These are phyloP conservation scores for Komagataella kurtzmanii DNA, from an alignment of 805 yeast genomes.

Conservation along the genomic window DNA sequence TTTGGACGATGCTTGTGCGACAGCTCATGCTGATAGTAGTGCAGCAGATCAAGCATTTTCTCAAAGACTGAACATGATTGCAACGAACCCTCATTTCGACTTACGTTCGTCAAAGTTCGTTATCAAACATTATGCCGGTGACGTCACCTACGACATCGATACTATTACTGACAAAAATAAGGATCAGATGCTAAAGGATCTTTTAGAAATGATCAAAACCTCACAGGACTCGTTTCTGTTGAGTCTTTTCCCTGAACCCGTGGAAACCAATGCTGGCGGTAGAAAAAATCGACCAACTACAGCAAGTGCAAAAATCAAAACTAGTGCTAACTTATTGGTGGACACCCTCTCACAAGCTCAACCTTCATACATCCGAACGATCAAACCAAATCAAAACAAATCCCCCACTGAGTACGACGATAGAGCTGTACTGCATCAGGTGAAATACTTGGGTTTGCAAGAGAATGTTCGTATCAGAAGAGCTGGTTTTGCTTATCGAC, in stretches of 20 bases:
- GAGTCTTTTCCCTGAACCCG: constrained; percentile 47
- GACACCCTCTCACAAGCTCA: constrained; percentile 82
- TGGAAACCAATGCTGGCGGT: constrained; percentile 40
- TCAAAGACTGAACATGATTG: constrained; percentile 77
- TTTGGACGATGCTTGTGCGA: constrained; percentile 91
- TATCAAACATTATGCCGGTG: constrained; percentile 96
- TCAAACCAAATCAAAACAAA: constrained; percentile 90
- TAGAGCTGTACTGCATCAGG: constrained; percentile 85
- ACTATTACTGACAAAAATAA: constrained; percentile 96
- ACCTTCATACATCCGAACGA: constrained; percentile 94
- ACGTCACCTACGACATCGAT: constrained; percentile 80
- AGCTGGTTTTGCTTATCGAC: constrained; percentile 97
- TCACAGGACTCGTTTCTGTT: constrained; percentile 54
- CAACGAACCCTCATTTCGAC: constrained; percentile 78
- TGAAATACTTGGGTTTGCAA: constrained; percentile 88
- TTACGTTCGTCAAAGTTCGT: constrained; percentile 77
- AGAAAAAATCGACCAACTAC: constrained; percentile 82
- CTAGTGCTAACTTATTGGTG: constrained; percentile 81
- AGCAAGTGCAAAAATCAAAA: constrained; percentile 89
- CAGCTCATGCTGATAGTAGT: constrained; percentile 93
- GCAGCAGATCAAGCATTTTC: constrained; percentile 97
- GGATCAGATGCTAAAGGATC: constrained; percentile 82
- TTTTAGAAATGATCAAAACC: constrained; percentile 64
- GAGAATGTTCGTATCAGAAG: constrained; percentile 96
- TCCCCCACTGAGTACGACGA: constrained; percentile 84